Evolutionary conservation across 73 alveolate species (phyloP), one percentile per base, ranked within the genome.

Genomic region (Symbiodinium pilosum): DNA sequence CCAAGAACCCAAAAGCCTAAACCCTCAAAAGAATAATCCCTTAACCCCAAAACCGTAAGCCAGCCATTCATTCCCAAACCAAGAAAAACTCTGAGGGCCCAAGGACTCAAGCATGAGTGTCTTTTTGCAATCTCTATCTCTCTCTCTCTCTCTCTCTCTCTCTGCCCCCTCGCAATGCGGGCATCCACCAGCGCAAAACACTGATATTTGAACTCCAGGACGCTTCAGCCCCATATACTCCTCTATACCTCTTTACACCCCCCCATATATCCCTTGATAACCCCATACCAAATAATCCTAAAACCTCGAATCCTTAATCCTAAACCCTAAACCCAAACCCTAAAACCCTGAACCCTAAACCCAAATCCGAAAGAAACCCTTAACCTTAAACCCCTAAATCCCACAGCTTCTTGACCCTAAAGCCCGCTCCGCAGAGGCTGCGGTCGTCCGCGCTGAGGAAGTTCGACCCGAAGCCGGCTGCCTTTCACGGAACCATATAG

Each of bases 401-500:
- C n/a, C n/a, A 54, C 20, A 54, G 30, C 34, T 30, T 26, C 1
- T 9, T 24, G 26, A 47, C 24, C 81, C 5, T 28, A 32, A n/a
- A 3, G 16, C 6, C 21, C 81, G 81, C 81, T 64, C 81, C 81
- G 81, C 81, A 24, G 81, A 64, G 81, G 81, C 81, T 0, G 81
- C 81, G 9, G 81, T 64, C 0, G 81, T 64, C 38, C 81, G 81
- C 2, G 81, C 81, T 18, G 81, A 64, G 34, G 81, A 64, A 28
- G 81, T 64, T 20, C 81, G 81, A 20, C 81, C 81, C 4, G 81
- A 64, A 28, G 81, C 81, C 81, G 81, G 81, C 81, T 54, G 81
- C 81, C 81, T 28, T n/a, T 6, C 59, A 47, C 21, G 59, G n/a
- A n/a, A n/a, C n/a, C n/a, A n/a, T n/a, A n/a, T n/a, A n/a, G n/a